Evolutionary conservation across 2,329 filamentous ascomycete species (phyloP).

Genomic region (Calonectria ilicicola): DNA sequence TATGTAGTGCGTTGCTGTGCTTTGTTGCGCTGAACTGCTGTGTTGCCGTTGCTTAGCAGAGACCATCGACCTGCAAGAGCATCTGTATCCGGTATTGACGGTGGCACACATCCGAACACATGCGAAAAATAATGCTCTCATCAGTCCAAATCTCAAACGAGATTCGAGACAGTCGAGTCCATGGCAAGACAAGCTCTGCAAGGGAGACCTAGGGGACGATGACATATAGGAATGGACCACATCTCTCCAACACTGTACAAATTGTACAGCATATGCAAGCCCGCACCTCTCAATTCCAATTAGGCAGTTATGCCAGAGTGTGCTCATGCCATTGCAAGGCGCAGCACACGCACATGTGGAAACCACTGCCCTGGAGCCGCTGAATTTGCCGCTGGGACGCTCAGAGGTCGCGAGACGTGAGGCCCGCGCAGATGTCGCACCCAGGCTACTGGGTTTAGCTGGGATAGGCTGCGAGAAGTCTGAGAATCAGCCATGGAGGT

Average conservation of each 20-base stretch:
- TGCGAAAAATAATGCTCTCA: background rate
- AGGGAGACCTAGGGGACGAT: background rate
- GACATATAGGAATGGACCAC: background rate
- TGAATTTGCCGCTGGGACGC: conserved; percentile 15
- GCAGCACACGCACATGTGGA: conserved; percentile 4
- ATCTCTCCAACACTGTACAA: background rate
- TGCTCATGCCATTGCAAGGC: conserved; percentile 2
- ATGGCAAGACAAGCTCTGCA: background rate
- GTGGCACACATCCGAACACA: background rate
- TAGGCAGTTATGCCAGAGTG: background rate
- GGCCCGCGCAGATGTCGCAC: conserved; percentile 32
- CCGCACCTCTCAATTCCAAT: background rate
- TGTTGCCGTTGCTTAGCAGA: conserved; percentile 4
- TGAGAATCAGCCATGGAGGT: conserved; percentile 6
- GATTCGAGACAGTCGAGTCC: conserved; percentile 13
- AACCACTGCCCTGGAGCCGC: background rate
- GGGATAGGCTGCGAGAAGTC: conserved; percentile 25
- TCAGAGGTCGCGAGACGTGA: conserved; percentile 13
- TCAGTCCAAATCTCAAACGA: conserved; percentile 14
- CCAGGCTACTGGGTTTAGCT: conserved; percentile 32
- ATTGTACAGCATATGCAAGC: background rate
- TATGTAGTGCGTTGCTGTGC: conserved; percentile 9
- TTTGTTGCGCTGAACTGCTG: conserved; percentile 7
- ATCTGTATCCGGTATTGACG: background rate
- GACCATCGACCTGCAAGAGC: conserved; percentile 2